A percentile compares a stretch with the other conserved stretches of the same genome.
These are phyloP conservation scores for Friedmanniomyces simplex DNA, from an alignment of 495 filamentous ascomycete genomes.

Conservation along the genomic window DNA sequence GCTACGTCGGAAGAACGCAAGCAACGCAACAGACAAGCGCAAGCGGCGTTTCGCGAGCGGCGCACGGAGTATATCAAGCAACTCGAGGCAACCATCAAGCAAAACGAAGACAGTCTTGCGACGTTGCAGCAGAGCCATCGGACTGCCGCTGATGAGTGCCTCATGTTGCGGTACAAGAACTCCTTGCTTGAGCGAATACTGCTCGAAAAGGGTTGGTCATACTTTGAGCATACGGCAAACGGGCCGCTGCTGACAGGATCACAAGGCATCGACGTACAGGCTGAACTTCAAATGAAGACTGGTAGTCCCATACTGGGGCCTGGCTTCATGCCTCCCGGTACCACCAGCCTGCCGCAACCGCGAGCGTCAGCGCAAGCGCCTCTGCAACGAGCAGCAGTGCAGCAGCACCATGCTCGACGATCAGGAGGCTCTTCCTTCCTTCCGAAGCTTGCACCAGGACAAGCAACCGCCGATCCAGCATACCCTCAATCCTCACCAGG, in stretches of 20 bases:
- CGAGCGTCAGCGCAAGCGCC: conserved; percentile 41
- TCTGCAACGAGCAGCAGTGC: conserved; percentile 61
- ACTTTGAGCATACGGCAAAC: neutral
- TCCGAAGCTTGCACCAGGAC: conserved; percentile 34
- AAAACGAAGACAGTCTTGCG: conserved; percentile 86
- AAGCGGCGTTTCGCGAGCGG: conserved; percentile 92
- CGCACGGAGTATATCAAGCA: conserved; percentile 99
- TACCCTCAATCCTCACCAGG: conserved; percentile 32
- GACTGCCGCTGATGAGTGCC: conserved; percentile 88
- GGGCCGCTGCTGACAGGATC: neutral
- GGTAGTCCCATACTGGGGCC: conserved; percentile 59
- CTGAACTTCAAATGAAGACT: conserved; percentile 82
- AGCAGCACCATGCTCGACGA: conserved; percentile 57
- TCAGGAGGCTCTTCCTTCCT: conserved; percentile 55
- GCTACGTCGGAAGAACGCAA: conserved; percentile 97
- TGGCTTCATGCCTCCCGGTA: conserved; percentile 49
- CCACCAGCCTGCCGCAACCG: conserved; percentile 39
- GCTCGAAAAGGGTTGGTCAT: conserved; percentile 75
- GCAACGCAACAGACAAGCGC: conserved; percentile 93
- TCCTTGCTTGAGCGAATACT: conserved; percentile 90
- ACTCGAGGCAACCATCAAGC: conserved; percentile 92
- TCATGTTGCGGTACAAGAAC: conserved; percentile 98
- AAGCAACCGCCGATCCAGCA: conserved; percentile 24
- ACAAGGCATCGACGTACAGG: conserved; percentile 90
- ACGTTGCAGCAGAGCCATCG: conserved; percentile 90